Evolutionary conservation across 768 basidiomycete species (phyloP).

Genomic region (Cystobasidium tubakii): DNA sequence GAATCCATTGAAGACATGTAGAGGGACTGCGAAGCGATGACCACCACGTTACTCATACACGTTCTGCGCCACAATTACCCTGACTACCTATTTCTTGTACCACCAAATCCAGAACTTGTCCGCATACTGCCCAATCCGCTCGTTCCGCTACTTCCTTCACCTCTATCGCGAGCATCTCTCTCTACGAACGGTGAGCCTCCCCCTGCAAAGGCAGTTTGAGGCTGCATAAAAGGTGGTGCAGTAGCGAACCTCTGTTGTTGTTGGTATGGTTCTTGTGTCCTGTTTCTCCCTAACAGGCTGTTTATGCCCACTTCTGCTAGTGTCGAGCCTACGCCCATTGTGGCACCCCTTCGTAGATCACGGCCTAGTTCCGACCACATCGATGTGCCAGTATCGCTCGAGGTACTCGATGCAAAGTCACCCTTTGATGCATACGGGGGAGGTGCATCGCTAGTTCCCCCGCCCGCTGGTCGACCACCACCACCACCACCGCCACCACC

Average conservation of each 20-base stretch:
- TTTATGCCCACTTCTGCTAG: conserved; percentile 7
- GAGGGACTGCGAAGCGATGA: no score
- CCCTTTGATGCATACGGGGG: neutral
- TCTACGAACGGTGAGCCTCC: neutral
- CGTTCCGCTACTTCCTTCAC: conserved; percentile 25
- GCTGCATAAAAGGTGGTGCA: conserved; percentile 2
- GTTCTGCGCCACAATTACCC: neutral
- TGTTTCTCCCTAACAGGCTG: neutral
- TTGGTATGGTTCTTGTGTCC: neutral
- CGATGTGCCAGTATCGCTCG: neutral
- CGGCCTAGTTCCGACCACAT: conserved; percentile 18
- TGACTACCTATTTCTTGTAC: conserved; percentile 18
- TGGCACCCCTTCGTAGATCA: neutral
- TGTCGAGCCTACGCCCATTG: neutral
- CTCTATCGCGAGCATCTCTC: conserved; percentile 20
- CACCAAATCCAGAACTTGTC: conserved; percentile 31
- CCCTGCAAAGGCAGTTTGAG: neutral
- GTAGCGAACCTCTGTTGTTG: conserved; percentile 1
- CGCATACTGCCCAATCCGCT: conserved; percentile 21
- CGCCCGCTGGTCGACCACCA: conserved; percentile 22
- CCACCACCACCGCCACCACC: conserved; percentile 29
- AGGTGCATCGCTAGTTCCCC: neutral
- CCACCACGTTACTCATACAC: neutral
- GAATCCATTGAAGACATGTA: no score
- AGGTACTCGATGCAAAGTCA: neutral